Percentiles rank a stretch among this genome's conserved stretches.
Evolutionary conservation across 2,329 filamentous ascomycete genomes (phyloP).

Genomic region (Scedosporium minutisporum): DNA sequence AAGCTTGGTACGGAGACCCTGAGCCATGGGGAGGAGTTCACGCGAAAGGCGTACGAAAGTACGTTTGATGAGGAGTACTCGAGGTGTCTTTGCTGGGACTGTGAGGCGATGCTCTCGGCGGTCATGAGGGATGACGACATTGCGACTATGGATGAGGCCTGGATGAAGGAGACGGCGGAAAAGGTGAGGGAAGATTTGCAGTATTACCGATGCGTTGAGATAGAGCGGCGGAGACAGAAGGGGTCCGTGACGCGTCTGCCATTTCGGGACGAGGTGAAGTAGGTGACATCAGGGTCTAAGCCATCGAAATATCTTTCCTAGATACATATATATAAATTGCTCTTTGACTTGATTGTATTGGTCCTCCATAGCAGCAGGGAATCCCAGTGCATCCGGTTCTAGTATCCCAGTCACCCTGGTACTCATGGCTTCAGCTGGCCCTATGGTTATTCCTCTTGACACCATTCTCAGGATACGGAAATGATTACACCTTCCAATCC

Average conservation of each 20-base stretch:
- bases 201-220: conserved; percentile 7
- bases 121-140: conserved; percentile 8
- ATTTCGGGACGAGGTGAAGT: no score
- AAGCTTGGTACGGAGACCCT: conserved; percentile 9
- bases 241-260: not conserved
- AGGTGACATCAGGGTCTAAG: no score
- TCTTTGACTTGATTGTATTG: no score
- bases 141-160: not conserved
- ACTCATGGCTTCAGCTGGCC: no score
- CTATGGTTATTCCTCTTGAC: no score
- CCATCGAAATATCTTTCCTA: no score
- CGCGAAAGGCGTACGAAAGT: not conserved
- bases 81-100: conserved; percentile 26
- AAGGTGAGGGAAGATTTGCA: conserved; percentile 6
- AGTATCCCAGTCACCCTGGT: no score
- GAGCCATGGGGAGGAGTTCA: not conserved
- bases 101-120: conserved; percentile 21
- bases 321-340: no score
- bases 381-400: no score
- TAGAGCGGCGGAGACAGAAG: conserved; percentile 2
- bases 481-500: no score
- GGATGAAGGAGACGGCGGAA: not conserved
- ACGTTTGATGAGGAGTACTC: conserved; percentile 25
- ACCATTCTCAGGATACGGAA: no score
- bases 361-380: no score